Percentiles rank a stretch among this genome's conserved stretches.
Evolutionary conservation across 2,329 filamentous ascomycete genomes (phyloP).

Genomic region (Dothistroma septosporum): DNA sequence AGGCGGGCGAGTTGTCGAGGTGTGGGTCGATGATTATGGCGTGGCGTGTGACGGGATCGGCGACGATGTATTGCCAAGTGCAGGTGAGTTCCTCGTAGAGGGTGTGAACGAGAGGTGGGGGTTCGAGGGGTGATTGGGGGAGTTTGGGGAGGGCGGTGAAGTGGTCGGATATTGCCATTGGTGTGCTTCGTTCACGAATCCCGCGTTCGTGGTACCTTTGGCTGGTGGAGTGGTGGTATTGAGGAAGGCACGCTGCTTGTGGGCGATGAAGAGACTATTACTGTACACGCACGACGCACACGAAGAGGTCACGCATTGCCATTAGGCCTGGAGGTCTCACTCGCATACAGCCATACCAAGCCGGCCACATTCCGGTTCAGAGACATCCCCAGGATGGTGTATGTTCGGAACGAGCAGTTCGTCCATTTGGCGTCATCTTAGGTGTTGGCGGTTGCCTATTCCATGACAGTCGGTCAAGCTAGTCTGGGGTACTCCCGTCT

Average conservation of each 20-base stretch:
- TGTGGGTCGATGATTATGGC: constrained; percentile 62
- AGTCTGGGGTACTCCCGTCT: not conserved
- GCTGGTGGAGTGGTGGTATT: not conserved
- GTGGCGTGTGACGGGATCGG: constrained; percentile 46
- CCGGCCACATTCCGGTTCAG: constrained; percentile 1
- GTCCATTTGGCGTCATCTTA: not conserved
- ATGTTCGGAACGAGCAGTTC: not conserved
- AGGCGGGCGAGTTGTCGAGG: constrained; percentile 51
- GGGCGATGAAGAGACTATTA: not conserved
- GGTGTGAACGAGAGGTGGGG: constrained; percentile 25
- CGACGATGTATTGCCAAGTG: constrained; percentile 61
- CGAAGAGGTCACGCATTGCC: not conserved
- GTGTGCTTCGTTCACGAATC: no score
- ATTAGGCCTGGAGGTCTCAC: not conserved
- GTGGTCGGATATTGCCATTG: not conserved
- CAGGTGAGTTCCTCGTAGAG: constrained; percentile 43
- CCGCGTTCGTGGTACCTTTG: not conserved
- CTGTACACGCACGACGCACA: not conserved
- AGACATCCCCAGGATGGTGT: not conserved
- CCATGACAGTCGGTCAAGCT: not conserved
- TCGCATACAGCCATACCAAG: not conserved
- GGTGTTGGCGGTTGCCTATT: not conserved
- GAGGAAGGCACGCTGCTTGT: not conserved
- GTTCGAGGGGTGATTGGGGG: constrained; percentile 9
- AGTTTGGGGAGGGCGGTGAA: not conserved